A percentile compares a stretch with the other conserved stretches of the same genome.
phyloP scores from a whole-genome alignment of 805 yeast species.

The Zygoascus flipseniorum region DNA sequence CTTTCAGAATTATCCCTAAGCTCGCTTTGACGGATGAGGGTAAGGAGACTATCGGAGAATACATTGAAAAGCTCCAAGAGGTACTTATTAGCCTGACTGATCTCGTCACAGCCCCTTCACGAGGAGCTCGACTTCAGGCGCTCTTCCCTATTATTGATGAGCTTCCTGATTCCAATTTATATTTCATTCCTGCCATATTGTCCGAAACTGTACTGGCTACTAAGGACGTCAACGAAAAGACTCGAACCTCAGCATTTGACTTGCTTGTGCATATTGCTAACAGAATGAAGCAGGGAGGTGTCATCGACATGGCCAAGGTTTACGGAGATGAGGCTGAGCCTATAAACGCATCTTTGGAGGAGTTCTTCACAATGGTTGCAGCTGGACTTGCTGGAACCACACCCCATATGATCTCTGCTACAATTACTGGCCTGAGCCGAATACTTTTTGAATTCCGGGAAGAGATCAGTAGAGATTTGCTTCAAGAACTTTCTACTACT shows the following conservation, averaged over 20 bases:
- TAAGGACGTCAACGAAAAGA: constrained; percentile 86
- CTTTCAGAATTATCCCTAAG: constrained; percentile 60
- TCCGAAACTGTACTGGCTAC: constrained; percentile 88
- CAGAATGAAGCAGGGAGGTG: constrained; percentile 58
- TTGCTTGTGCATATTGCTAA: constrained; percentile 73
- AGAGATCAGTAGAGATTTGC: constrained; percentile 47
- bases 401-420: constrained; percentile 96
- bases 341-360: constrained; percentile 60
- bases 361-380: constrained; percentile 84
- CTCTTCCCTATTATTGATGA: constrained; percentile 50
- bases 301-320: constrained; percentile 53
- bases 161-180: constrained; percentile 56
- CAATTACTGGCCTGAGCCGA: constrained; percentile 83
- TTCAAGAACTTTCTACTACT: constrained; percentile 73
- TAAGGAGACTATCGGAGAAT: constrained; percentile 40
- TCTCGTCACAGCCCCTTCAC: constrained; percentile 59
- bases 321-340: constrained; percentile 49
- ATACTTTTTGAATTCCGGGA: constrained; percentile 78
- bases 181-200: constrained; percentile 70
- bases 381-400: constrained; percentile 94
- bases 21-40: constrained; percentile 67
- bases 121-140: constrained; percentile 70
- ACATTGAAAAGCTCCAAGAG: constrained; percentile 49
- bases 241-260: constrained; percentile 72
- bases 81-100: constrained; percentile 40